These are phyloP conservation scores for Aechmea fasciata DNA, from an alignment of 176 grass and related monocot species.

Conservation along the genomic window DNA sequence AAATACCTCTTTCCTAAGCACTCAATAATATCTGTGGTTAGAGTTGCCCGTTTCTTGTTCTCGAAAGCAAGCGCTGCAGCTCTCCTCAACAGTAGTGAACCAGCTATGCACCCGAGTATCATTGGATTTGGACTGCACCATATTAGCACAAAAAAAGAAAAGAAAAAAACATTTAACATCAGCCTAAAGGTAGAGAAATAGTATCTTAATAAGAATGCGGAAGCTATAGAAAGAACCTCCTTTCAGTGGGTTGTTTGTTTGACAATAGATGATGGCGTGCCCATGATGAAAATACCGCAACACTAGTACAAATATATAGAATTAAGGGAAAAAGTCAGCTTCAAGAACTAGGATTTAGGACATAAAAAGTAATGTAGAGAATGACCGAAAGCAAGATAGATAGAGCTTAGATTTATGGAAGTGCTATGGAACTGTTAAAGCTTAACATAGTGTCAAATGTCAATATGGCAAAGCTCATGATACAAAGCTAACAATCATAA, in stretches of 20 bases:
- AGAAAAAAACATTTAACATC: neutral
- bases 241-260: slow-evolving; percentile 32
- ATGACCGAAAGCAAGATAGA: too few species aligned
- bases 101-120: slow-evolving; percentile 70
- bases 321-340: slow-evolving; percentile 9
- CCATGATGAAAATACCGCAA: slow-evolving; percentile 81
- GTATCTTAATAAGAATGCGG: slow-evolving; percentile 4
- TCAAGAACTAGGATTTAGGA: slow-evolving; percentile 2
- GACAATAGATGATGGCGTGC: slow-evolving; percentile 35
- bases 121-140: slow-evolving; percentile 62
- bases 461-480: too few species aligned
- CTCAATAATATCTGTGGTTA: slow-evolving; percentile 78
- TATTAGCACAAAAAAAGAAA: neutral
- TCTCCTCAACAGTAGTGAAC: slow-evolving; percentile 63
- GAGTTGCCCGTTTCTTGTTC: slow-evolving; percentile 61
- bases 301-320: slow-evolving; percentile 29
- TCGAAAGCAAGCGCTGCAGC: slow-evolving; percentile 49
- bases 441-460: too few species aligned
- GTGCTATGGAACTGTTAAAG: too few species aligned
- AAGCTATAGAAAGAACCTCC: slow-evolving; percentile 36
- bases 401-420: too few species aligned
- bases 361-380: neutral
- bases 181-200: neutral
- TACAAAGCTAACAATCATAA: neutral
- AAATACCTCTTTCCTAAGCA: slow-evolving; percentile 29